Percentiles rank a stretch among this genome's conserved stretches.
These are phyloP conservation scores for Sedum album DNA, from an alignment of 164 flowering plant genomes.

Conservation along the genomic window DNA sequence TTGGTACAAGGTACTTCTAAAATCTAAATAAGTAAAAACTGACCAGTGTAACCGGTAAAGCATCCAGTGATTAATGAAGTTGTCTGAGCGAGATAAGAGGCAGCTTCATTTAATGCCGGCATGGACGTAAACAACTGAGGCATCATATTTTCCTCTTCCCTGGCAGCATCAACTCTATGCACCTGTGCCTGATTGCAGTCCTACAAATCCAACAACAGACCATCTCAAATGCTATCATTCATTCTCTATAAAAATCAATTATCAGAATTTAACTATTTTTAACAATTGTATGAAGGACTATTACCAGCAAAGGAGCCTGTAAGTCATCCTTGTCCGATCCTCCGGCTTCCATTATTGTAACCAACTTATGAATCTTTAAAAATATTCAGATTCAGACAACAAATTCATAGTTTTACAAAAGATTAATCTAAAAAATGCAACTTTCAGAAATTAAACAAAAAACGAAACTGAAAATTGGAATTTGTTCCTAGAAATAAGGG, in stretches of 20 bases:
- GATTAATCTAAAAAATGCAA: too few relatives aligned
- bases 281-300: too few relatives aligned
- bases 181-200: slow-evolving; percentile 1
- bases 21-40: too few relatives aligned
- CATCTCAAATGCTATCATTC: too few relatives aligned
- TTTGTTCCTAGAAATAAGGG: background rate
- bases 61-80: slow-evolving; percentile 66
- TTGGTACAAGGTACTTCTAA: too few relatives aligned
- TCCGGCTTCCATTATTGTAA: too few relatives aligned
- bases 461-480: background rate
- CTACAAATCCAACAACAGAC: background rate
- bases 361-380: too few relatives aligned
- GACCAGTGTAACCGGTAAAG: slow-evolving; percentile 60
- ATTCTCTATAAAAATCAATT: background rate
- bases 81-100: slow-evolving; percentile 74
- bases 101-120: slow-evolving; percentile 77
- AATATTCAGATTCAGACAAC: too few relatives aligned
- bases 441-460: background rate
- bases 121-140: slow-evolving; percentile 72
- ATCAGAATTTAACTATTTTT: background rate
- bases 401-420: too few relatives aligned
- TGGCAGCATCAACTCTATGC: slow-evolving; percentile 6
- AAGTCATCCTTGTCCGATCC: too few relatives aligned
- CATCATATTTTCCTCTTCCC: slow-evolving; percentile 33
- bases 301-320: too few relatives aligned